Evolutionary conservation across 345 rosid species (phyloP).

Genomic region (Populus euphratica): DNA sequence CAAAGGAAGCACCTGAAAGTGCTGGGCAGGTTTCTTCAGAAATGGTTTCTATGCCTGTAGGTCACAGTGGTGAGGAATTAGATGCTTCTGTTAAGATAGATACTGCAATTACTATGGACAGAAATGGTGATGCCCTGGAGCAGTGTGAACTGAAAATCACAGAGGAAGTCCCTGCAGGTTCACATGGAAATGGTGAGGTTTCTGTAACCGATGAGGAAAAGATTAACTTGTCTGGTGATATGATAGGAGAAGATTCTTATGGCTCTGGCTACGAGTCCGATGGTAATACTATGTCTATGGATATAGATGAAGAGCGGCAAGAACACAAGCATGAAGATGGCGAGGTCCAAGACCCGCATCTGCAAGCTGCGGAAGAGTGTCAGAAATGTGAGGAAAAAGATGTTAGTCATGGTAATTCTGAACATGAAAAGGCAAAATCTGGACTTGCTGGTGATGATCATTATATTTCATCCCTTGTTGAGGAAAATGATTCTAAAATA

Average conservation of each 20-base stretch:
- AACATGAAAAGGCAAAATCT: conserved; percentile 19
- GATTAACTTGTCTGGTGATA: conserved; percentile 48
- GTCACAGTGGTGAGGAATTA: conserved; percentile 24
- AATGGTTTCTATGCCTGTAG: conserved; percentile 11
- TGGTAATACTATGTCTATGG: conserved; percentile 35
- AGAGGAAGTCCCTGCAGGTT: conserved; percentile 25
- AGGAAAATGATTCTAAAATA: conserved; percentile 23
- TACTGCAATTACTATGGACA: conserved; percentile 27
- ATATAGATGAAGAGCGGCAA: conserved; percentile 34
- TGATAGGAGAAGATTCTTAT: conserved; percentile 42
- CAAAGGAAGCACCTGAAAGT: conserved; percentile 24
- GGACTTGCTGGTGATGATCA: conserved; percentile 13
- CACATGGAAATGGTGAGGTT: conserved; percentile 38
- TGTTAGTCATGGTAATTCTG: conserved; percentile 25
- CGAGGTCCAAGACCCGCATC: conserved; percentile 50
- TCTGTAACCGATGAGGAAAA: conserved; percentile 53
- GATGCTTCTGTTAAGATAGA: conserved; percentile 27
- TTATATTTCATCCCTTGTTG: conserved; percentile 28
- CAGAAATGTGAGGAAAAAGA: conserved; percentile 20
- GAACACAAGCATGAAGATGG: conserved; percentile 56
- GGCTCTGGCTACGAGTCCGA: conserved; percentile 51
- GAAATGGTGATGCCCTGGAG: conserved; percentile 23
- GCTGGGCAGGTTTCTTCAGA: conserved; percentile 25
- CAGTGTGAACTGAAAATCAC: conserved; percentile 14
- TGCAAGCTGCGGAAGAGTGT: conserved; percentile 21